Conservation (phyloP, 805 yeast species). For the Sporopachydermia lactativora region DNA sequence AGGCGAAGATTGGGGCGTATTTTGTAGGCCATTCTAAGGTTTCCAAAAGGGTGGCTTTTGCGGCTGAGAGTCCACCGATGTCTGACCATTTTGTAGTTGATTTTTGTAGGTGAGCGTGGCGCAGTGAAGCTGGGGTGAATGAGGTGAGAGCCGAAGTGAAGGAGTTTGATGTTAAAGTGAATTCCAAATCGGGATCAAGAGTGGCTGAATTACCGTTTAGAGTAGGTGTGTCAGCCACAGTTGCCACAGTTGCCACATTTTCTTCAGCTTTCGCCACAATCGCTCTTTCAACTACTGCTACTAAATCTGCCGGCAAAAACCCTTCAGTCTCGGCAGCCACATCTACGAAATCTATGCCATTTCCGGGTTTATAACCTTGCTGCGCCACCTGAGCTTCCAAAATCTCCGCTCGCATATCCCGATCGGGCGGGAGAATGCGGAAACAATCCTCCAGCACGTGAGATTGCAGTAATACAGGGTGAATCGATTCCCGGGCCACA, state of each 20-base stretch:
- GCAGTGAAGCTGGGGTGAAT: constrained; percentile 65
- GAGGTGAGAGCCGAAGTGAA: constrained; percentile 48
- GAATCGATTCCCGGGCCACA: constrained; percentile 48
- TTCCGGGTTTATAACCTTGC: neutral
- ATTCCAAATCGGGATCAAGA: too few species aligned
- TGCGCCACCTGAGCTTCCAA: constrained; percentile 28
- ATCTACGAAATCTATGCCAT: constrained; percentile 33
- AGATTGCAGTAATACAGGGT: constrained; percentile 43
- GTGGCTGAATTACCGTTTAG: neutral
- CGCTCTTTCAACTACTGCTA: constrained; percentile 55
- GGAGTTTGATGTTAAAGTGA: constrained; percentile 25
- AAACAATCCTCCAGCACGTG: constrained; percentile 56
- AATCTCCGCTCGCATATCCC: constrained; percentile 38
- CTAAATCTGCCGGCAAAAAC: constrained; percentile 70
- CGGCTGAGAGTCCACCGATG: constrained; percentile 75
- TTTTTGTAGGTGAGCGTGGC: constrained; percentile 80
- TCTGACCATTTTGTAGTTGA: constrained; percentile 69
- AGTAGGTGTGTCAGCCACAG: neutral
- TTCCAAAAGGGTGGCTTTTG: constrained; percentile 64
- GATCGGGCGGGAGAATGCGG: constrained; percentile 55
- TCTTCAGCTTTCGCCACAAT: constrained; percentile 43
- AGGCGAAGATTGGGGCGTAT: constrained; percentile 87
- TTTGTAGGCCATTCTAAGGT: constrained; percentile 96
- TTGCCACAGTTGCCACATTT: neutral
- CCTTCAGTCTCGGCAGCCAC: constrained; percentile 74